Evolutionary conservation across 2,329 filamentous ascomycete genomes (phyloP), one percentile per base, ranked within the genome.

Genomic region (Botrytis sinoallii): DNA sequence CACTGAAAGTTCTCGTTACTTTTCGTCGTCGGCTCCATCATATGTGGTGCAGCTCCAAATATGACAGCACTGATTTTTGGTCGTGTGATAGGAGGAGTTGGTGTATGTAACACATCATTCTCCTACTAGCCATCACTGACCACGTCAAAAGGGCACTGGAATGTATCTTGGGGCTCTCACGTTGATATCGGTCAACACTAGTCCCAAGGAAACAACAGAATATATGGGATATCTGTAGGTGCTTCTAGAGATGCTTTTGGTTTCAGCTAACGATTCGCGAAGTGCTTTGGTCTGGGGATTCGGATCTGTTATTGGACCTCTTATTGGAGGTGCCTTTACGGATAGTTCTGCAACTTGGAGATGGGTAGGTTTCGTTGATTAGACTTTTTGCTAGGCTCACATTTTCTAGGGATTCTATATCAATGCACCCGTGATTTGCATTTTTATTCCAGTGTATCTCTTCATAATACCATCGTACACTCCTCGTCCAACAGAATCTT

Each of bases 1-100:
- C 48, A 57, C 8, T 55, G 18, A 10, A 48, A 69, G 16, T 70
- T 61, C 48, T 57, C 55, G n/a, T 57, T 57, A 16, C 68, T 81
- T 22, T 81, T 81, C 46, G 78, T 80, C 69, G 73, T 81, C 16
- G 82, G 82, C 12, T 81, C 79, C 10, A 78, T 80, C 1, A 63
- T 83, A 20, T 83, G 81, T 68, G 82, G 80, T 44, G 78, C 79
- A 3, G 81, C 82, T 25, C 81, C 82, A 12, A 80, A 71, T 16
- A 82, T 82, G 80, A 78, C 83, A 71, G 84, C 84, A n/a, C 76
- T 88, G 25, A 88, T 88, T 72, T 77, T 85, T 16, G 85, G 85
- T 5, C 82, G 85, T 10, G 84, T 81, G 22, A 80, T 86, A 55
- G 81, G 82, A 55, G 85, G 85, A 52, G 77, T 83, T 25, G 85